Evolutionary conservation across 192 early-diverging fungal species (phyloP).

Genomic region (Linnemannia zychae): DNA sequence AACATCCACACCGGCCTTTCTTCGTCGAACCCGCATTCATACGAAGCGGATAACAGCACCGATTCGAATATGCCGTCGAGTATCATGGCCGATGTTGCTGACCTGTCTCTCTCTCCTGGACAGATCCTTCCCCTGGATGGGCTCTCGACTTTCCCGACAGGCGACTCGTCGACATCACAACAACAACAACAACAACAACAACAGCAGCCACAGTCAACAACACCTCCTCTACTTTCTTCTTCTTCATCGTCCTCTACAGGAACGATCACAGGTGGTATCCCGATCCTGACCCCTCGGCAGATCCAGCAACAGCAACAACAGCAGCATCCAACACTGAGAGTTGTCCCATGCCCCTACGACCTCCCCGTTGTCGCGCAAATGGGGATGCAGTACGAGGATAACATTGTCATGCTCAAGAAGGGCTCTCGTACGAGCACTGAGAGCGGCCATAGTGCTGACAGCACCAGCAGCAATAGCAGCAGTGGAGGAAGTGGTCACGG

Average conservation of each 20-base stretch:
- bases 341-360: conserved; percentile 37
- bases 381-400: neutral
- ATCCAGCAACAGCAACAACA: neutral
- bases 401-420: neutral
- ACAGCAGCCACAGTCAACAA: neutral
- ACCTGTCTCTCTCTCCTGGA: conserved; percentile 6
- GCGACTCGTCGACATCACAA: neutral
- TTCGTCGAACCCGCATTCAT: neutral
- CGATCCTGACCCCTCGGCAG: no score
- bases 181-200: neutral
- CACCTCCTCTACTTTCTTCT: no score
- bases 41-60: neutral
- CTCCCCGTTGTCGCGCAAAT: neutral
- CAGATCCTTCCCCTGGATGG: neutral
- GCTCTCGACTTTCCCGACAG: neutral
- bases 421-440: neutral
- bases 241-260: no score
- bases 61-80: neutral
- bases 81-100: conserved; percentile 2
- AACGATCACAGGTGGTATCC: no score
- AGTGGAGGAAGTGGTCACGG: neutral
- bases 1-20: neutral
- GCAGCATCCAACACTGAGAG: neutral
- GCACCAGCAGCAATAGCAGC: neutral
- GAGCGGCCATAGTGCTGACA: neutral